Evolutionary conservation across 1,139 yeast genomes (phyloP).

Genomic region (Magnusiomyces ingens): DNA sequence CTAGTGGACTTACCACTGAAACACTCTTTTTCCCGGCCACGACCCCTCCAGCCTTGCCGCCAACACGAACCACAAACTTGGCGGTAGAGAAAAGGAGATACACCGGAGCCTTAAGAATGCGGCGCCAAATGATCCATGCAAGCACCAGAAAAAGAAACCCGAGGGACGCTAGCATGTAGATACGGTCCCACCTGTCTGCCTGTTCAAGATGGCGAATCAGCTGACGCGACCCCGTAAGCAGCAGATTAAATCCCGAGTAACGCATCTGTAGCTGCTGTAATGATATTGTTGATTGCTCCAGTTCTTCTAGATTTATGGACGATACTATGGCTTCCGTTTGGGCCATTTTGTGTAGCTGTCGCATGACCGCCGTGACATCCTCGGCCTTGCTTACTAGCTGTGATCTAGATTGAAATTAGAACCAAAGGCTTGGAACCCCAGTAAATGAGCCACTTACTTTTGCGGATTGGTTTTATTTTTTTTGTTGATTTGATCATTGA

Average conservation of each 20-base stretch:
- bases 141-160: conserved; percentile 52
- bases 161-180: conserved; percentile 51
- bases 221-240: conserved; percentile 48
- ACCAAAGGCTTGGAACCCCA: not conserved
- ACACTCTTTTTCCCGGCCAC: not conserved
- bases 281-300: conserved; percentile 53
- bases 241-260: conserved; percentile 47
- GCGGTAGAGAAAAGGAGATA: conserved; percentile 36
- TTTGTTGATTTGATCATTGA: not conserved
- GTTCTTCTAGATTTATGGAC: conserved; percentile 53
- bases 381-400: conserved; percentile 36
- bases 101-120: conserved; percentile 53
- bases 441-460: too few species aligned
- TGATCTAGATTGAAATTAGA: not conserved
- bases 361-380: conserved; percentile 47
- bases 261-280: conserved; percentile 45
- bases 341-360: conserved; percentile 49
- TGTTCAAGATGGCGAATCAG: conserved; percentile 60
- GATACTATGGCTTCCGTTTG: conserved; percentile 44
- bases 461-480: too few species aligned
- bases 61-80: conserved; percentile 5
- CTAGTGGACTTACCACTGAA: not conserved
- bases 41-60: not conserved
- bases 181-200: conserved; percentile 58
- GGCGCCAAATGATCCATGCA: conserved; percentile 58